Conservation (phyloP, 2,329 filamentous ascomycete genomes). For the Monosporascus sp. region DNA sequence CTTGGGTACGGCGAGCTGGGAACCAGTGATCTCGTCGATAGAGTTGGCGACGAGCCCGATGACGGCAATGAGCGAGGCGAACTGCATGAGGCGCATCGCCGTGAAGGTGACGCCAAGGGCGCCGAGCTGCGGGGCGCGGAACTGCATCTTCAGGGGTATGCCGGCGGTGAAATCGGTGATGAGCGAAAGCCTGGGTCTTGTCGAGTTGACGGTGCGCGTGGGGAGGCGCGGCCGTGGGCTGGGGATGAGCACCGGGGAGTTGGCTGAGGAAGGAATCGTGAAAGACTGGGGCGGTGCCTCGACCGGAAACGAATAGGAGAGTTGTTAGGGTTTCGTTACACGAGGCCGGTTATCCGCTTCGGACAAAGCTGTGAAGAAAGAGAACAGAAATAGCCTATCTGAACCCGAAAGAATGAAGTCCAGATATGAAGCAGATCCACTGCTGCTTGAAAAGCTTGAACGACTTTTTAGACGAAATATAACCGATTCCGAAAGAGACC, state of each 20-base stretch:
- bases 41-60: constrained; percentile 81
- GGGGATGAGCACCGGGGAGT: constrained; percentile 28
- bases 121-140: constrained; percentile 50
- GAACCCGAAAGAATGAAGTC: constrained; percentile 1
- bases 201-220: constrained; percentile 31
- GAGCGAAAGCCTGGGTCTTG: constrained; percentile 35
- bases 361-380: background rate
- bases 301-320: constrained; percentile 3
- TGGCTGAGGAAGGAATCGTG: constrained; percentile 26
- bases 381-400: background rate
- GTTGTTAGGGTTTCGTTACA: background rate
- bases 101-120: constrained; percentile 77
- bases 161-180: constrained; percentile 28
- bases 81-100: constrained; percentile 64
- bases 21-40: constrained; percentile 66
- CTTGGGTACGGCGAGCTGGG: constrained; percentile 59
- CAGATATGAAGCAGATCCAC: constrained; percentile 13
- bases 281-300: constrained; percentile 18
- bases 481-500: constrained; percentile 12
- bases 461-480: constrained; percentile 6
- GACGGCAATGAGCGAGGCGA: constrained; percentile 65
- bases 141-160: constrained; percentile 35
- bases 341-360: background rate
- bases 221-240: constrained; percentile 37
- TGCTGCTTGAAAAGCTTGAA: constrained; percentile 13